Evolutionary conservation across 352 stramenopile genomes (phyloP).

Genomic region (Globisporangium emineosum): DNA sequence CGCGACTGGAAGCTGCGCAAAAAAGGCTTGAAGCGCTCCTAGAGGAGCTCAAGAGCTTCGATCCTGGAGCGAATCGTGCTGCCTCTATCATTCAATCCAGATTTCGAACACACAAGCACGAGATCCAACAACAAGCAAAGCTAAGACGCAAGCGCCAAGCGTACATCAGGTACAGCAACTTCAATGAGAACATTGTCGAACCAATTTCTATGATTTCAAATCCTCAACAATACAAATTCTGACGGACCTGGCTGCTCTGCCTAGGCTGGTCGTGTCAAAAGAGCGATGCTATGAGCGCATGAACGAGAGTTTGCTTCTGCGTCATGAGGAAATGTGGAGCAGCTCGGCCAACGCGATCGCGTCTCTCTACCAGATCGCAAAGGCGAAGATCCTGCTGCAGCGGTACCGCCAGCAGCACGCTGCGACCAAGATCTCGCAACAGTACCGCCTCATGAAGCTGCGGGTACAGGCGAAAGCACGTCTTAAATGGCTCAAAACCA

Average conservation of each 20-base stretch:
- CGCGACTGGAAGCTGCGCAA: slow-evolving; percentile 17
- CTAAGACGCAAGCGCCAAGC: slow-evolving; percentile 18
- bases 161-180: background rate
- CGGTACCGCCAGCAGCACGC: slow-evolving; percentile 26
- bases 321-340: slow-evolving; percentile 21
- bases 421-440: slow-evolving; percentile 21
- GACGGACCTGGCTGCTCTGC: background rate
- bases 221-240: background rate
- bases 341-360: slow-evolving; percentile 22
- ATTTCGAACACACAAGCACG: slow-evolving; percentile 14
- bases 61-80: slow-evolving; percentile 26
- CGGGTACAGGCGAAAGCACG: slow-evolving; percentile 25
- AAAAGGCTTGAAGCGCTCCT: slow-evolving; percentile 19
- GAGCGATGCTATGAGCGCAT: slow-evolving; percentile 45
- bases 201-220: background rate
- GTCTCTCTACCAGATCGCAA: slow-evolving; percentile 31
- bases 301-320: slow-evolving; percentile 23
- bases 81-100: slow-evolving; percentile 31
- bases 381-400: slow-evolving; percentile 24
- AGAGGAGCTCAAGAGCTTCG: slow-evolving; percentile 8
- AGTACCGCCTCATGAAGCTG: slow-evolving; percentile 22
- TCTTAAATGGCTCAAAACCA: background rate
- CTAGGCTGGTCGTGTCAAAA: slow-evolving; percentile 29
- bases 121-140: slow-evolving; percentile 11
- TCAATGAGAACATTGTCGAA: background rate